Percentiles rank a stretch among this genome's conserved stretches.
These are phyloP conservation scores for Eleusine coracana DNA, from an alignment of 176 grass and related monocot genomes.

Conservation along the genomic window DNA sequence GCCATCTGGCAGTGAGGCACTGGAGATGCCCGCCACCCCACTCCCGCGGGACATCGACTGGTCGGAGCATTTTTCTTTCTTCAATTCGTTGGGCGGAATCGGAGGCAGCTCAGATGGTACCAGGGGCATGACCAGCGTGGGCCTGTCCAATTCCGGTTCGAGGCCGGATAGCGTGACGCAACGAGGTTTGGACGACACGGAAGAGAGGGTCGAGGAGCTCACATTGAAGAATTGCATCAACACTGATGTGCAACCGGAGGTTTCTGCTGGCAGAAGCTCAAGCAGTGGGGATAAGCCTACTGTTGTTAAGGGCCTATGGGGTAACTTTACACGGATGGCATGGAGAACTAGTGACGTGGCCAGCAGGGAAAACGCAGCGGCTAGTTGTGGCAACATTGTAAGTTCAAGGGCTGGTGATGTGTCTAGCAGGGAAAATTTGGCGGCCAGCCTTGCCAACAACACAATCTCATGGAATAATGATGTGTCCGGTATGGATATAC, in stretches of 20 bases:
- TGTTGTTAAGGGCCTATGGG: slow-evolving; percentile 70
- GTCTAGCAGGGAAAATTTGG: slow-evolving; percentile 20
- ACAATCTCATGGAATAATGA: slow-evolving; percentile 12
- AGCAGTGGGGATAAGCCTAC: slow-evolving; percentile 52
- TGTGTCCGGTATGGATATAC: slow-evolving; percentile 15
- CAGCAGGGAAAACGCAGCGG: slow-evolving; percentile 22
- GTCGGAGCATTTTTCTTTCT: slow-evolving; percentile 75
- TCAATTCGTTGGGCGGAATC: slow-evolving; percentile 44
- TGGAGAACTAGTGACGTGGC: slow-evolving; percentile 41
- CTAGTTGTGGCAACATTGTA: slow-evolving; percentile 23
- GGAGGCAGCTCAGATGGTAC: slow-evolving; percentile 34
- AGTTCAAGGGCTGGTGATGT: slow-evolving; percentile 41
- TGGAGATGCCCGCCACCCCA: slow-evolving; percentile 49
- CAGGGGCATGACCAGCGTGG: slow-evolving; percentile 13
- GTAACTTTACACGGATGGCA: slow-evolving; percentile 73
- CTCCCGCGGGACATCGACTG: slow-evolving; percentile 56
- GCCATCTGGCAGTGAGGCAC: slow-evolving; percentile 27
- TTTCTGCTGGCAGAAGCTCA: slow-evolving; percentile 61
- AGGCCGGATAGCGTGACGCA: slow-evolving; percentile 46
- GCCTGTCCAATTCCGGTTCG: slow-evolving; percentile 38
- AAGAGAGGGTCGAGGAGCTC: slow-evolving; percentile 88
- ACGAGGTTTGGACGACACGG: slow-evolving; percentile 30
- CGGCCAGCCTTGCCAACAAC: not conserved
- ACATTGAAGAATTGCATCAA: slow-evolving; percentile 71
- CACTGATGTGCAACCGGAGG: slow-evolving; percentile 27